Percentiles rank a stretch among this genome's conserved stretches.
These are phyloP conservation scores for Pythium periplocum DNA, from an alignment of 352 stramenopile species.

Conservation along the genomic window DNA sequence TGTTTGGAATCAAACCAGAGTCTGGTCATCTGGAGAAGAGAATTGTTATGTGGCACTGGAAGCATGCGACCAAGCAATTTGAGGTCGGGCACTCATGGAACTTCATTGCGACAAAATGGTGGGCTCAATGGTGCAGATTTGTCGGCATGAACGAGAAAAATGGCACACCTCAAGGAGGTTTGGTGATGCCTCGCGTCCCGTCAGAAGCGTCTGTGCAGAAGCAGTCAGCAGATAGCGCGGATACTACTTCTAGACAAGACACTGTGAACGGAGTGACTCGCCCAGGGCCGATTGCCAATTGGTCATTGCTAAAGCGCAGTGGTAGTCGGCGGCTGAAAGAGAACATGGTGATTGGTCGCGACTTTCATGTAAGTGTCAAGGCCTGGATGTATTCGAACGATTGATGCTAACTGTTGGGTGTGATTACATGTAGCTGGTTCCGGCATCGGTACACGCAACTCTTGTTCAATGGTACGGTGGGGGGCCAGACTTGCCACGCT, in stretches of 20 bases:
- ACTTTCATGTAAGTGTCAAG: conserved; percentile 70
- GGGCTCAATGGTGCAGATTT: conserved; percentile 79
- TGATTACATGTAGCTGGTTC: conserved; percentile 47
- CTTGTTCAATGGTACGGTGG: conserved; percentile 79
- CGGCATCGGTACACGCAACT: conserved; percentile 52
- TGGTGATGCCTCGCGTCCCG: conserved; percentile 53
- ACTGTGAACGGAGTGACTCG: conserved; percentile 20
- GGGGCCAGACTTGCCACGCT: conserved; percentile 57
- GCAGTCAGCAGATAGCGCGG: conserved; percentile 23
- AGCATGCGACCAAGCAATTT: conserved; percentile 34
- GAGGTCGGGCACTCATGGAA: conserved; percentile 69
- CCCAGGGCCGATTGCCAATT: conserved; percentile 78
- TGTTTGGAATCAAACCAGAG: conserved; percentile 76
- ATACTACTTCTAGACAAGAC: conserved; percentile 15
- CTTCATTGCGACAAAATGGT: conserved; percentile 68
- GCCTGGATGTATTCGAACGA: not conserved
- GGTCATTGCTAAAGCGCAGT: conserved; percentile 67
- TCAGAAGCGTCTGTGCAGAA: conserved; percentile 8
- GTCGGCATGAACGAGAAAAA: conserved; percentile 53
- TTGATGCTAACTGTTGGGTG: not conserved
- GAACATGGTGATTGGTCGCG: conserved; percentile 55
- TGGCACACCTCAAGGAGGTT: conserved; percentile 48
- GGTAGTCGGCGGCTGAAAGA: conserved; percentile 71
- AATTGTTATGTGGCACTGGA: conserved; percentile 76
- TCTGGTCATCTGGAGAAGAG: conserved; percentile 54